Conservation (phyloP, 768 basidiomycete species). For the Termitomyces titanicus region DNA sequence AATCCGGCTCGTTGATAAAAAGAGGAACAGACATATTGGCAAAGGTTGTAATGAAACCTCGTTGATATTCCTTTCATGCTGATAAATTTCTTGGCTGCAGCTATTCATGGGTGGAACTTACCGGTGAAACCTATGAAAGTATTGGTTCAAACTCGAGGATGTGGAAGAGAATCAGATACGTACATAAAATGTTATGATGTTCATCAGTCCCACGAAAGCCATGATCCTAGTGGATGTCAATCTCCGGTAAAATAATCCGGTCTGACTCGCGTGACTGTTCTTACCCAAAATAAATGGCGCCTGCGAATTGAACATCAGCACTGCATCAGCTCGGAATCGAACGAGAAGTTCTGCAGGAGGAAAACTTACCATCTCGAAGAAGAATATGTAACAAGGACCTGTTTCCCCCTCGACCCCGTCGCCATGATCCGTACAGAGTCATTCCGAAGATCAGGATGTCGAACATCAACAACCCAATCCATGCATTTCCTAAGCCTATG, state of each 20-base stretch:
- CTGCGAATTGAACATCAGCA: constrained; percentile 17
- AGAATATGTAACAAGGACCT: constrained; percentile 28
- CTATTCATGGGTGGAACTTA: constrained; percentile 1
- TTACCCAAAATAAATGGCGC: constrained; percentile 40
- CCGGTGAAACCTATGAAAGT: constrained; percentile 11
- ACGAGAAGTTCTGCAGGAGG: not conserved
- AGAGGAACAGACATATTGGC: constrained; percentile 17
- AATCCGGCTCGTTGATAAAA: not conserved
- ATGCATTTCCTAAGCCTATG: constrained; percentile 33
- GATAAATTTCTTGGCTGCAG: not conserved
- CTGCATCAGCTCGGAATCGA: not conserved
- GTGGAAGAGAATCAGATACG: not conserved
- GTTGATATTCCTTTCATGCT: constrained; percentile 13
- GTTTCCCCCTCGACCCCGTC: constrained; percentile 15
- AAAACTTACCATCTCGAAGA: constrained; percentile 39
- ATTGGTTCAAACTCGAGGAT: not conserved
- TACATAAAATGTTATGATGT: constrained; percentile 22
- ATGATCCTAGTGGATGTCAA: constrained; percentile 16
- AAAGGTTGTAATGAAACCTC: constrained; percentile 19
- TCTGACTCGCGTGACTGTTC: not conserved
- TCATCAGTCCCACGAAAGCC: constrained; percentile 14
- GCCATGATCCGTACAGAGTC: constrained; percentile 34
- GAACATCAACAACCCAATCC: constrained; percentile 37
- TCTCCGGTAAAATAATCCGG: not conserved
- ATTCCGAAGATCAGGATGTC: constrained; percentile 38